Evolutionary conservation across 78 protist genomes (phyloP).

Genomic region (Mantamonas sphyraenae): DNA sequence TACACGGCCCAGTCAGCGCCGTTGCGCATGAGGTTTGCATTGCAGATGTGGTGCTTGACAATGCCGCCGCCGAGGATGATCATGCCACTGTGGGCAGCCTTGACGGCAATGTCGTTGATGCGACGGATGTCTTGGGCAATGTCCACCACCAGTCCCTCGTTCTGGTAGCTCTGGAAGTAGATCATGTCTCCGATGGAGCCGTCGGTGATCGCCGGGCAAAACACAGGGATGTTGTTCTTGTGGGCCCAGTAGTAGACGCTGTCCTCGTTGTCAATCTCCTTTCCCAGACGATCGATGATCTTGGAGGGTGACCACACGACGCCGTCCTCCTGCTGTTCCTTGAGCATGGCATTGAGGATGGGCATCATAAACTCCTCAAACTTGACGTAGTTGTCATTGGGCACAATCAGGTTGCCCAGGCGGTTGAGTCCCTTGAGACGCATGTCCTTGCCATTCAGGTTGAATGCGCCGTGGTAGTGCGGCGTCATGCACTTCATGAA

Average conservation of each 20-base stretch:
- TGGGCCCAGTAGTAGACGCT: slow-evolving; percentile 93
- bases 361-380: slow-evolving; percentile 95
- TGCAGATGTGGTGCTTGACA: slow-evolving; percentile 98
- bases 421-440: slow-evolving; percentile 81
- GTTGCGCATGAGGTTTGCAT: slow-evolving; percentile 99
- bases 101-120: slow-evolving; percentile 66
- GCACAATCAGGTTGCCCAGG: slow-evolving; percentile 96
- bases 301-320: slow-evolving; percentile 85
- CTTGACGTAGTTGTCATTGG: slow-evolving; percentile 94
- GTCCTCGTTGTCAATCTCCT: slow-evolving; percentile 78
- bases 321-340: slow-evolving; percentile 64
- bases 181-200: slow-evolving; percentile 99
- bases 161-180: slow-evolving; percentile 81
- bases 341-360: slow-evolving; percentile 74
- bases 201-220: slow-evolving; percentile 97
- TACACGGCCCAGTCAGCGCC: slow-evolving; percentile 95
- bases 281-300: slow-evolving; percentile 90
- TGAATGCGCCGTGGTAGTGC: slow-evolving; percentile 88
- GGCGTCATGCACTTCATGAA: slow-evolving; percentile 96
- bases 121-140: slow-evolving; percentile 69
- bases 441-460: slow-evolving; percentile 54
- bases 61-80: slow-evolving; percentile 99
- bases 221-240: slow-evolving; percentile 93
- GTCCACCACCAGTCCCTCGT: slow-evolving; percentile 91
- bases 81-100: slow-evolving; percentile 82